A percentile compares a stretch with the other conserved stretches of the same genome.
These are phyloP conservation scores for Fraxinus xanthoxyloides DNA, from an alignment of 305 asterid genomes.

Conservation along the genomic window DNA sequence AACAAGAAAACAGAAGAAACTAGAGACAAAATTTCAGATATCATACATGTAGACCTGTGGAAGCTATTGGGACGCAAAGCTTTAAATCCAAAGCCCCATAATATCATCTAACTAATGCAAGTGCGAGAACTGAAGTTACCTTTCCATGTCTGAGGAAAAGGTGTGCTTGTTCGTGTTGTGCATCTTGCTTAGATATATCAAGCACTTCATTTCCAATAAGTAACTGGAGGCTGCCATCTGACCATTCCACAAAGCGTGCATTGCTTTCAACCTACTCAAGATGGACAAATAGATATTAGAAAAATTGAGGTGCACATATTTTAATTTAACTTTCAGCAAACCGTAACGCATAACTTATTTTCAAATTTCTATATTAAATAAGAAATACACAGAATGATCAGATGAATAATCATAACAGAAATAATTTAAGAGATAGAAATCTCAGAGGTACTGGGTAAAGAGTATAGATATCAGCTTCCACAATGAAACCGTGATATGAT, in stretches of 20 bases:
- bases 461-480: not conserved
- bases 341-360: not conserved
- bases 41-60: not conserved
- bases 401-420: not conserved
- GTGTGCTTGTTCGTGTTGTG: conserved; percentile 93
- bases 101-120: not conserved
- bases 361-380: not conserved
- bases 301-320: not conserved
- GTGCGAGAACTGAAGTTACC: conserved; percentile 31
- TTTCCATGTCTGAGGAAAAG: conserved; percentile 93
- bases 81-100: not conserved
- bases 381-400: not conserved
- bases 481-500: not conserved
- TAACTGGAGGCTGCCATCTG: conserved; percentile 77
- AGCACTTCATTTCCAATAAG: conserved; percentile 97
- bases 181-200: conserved; percentile 92
- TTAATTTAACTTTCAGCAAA: not conserved
- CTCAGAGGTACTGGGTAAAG: not conserved
- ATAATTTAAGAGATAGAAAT: not conserved
- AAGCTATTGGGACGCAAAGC: not conserved
- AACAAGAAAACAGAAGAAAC: not conserved
- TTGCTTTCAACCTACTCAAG: conserved; percentile 60
- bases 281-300: not conserved
- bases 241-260: conserved; percentile 81
- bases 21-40: conserved; percentile 5